Conservation (phyloP, 2,329 filamentous ascomycete genomes). For the Lachnellula hyalina region DNA sequence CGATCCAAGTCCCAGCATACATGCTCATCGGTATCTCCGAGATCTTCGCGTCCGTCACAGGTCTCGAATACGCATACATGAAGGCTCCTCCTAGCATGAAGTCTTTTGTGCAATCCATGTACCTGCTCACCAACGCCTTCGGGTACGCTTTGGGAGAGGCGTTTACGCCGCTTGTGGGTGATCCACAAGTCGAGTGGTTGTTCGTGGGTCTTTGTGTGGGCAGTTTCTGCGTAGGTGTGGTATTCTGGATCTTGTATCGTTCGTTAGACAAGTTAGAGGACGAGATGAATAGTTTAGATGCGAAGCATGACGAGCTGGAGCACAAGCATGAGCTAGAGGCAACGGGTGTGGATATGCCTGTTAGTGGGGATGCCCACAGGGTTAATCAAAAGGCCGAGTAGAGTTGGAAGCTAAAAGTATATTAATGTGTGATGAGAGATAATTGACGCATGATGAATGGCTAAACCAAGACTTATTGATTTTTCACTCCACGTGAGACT, state of each 20-base stretch:
- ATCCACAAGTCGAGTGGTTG: constrained; percentile 39
- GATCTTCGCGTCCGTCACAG: constrained; percentile 53
- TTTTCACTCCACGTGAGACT: too few relatives aligned
- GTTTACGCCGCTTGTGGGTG: constrained; percentile 37
- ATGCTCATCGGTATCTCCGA: constrained; percentile 51
- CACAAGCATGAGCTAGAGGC: constrained; percentile 8
- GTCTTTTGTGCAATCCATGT: constrained; percentile 63
- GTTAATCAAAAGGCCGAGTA: not conserved
- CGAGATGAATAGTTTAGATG: constrained; percentile 21
- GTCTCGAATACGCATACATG: constrained; percentile 71
- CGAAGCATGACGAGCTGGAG: constrained; percentile 16
- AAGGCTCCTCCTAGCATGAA: constrained; percentile 78
- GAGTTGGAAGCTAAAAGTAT: not conserved
- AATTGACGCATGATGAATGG: too few relatives aligned
- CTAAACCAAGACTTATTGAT: too few relatives aligned
- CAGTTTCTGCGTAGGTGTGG: constrained; percentile 8
- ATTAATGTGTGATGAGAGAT: too few relatives aligned
- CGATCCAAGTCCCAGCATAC: constrained; percentile 42
- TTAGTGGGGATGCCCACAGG: not conserved
- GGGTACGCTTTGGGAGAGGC: constrained; percentile 46
- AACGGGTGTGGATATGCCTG: not conserved
- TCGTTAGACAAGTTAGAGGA: constrained; percentile 20
- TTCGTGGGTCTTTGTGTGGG: constrained; percentile 23
- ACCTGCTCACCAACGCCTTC: constrained; percentile 60
- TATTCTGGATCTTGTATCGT: constrained; percentile 21